Conservation (phyloP, 2,329 filamentous ascomycete genomes). For the Bipolaris victoriae region DNA sequence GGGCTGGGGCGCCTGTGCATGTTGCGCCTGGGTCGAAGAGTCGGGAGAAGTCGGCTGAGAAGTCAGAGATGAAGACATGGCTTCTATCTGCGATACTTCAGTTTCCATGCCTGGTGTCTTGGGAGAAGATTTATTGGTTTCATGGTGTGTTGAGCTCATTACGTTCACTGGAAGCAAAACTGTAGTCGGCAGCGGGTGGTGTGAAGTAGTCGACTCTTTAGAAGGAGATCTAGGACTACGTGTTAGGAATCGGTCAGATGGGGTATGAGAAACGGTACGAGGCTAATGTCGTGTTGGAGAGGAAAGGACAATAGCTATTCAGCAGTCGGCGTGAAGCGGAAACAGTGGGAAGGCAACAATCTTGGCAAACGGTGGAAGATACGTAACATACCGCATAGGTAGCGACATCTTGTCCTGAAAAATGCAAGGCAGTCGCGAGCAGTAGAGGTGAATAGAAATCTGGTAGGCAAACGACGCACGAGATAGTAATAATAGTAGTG, state of each 20-base stretch:
- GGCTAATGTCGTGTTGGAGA: not conserved
- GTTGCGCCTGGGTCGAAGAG: not conserved
- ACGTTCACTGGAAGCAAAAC: not conserved
- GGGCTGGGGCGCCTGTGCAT: not conserved
- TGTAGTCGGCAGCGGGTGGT: not conserved
- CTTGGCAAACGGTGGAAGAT: conserved; percentile 2
- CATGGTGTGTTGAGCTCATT: not conserved
- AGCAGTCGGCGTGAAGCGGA: not conserved
- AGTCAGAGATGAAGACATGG: conserved; percentile 22
- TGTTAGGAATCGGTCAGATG: not conserved
- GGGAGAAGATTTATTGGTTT: not conserved
- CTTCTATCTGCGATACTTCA: conserved; percentile 13
- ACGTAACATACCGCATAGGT: conserved; percentile 33
- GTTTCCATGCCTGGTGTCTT: conserved; percentile 10
- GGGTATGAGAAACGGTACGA: too few relatives aligned
- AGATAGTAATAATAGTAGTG: not conserved
- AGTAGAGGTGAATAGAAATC: not conserved
- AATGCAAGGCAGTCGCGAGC: not conserved
- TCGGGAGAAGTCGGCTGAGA: conserved; percentile 1
- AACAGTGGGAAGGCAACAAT: not conserved
- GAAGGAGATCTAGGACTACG: conserved; percentile 12
- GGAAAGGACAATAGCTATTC: not conserved
- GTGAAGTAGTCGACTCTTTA: not conserved
- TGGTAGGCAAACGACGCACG: not conserved
- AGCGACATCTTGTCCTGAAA: conserved; percentile 31